Percentiles rank a stretch among this genome's conserved stretches.
phyloP scores from a whole-genome alignment of 371 early-diverging fungal genomes.

The Apophysomyces ossiformis region DNA sequence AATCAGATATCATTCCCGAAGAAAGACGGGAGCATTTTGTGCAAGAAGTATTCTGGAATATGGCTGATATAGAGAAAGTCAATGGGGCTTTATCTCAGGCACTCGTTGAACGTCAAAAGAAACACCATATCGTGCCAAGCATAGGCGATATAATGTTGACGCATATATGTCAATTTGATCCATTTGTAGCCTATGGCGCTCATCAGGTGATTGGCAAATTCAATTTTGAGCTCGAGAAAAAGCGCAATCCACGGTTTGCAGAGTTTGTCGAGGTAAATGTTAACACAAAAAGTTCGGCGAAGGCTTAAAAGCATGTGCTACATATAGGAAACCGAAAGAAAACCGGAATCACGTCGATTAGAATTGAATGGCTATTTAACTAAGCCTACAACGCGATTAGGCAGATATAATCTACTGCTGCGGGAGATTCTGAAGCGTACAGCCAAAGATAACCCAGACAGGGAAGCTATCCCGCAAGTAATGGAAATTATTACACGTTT shows the following conservation, averaged over 20 bases:
- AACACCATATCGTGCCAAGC: slow-evolving; percentile 68
- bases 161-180: slow-evolving; percentile 73
- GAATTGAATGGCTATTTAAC: slow-evolving; percentile 82
- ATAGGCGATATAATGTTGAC: slow-evolving; percentile 86
- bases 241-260: slow-evolving; percentile 66
- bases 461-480: slow-evolving; percentile 62
- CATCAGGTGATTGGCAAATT: slow-evolving; percentile 86
- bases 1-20: slow-evolving; percentile 68
- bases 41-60: slow-evolving; percentile 84
- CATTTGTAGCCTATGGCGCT: slow-evolving; percentile 88
- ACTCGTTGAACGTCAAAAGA: slow-evolving; percentile 75
- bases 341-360: slow-evolving; percentile 81
- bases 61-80: slow-evolving; percentile 73
- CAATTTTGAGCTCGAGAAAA: slow-evolving; percentile 78
- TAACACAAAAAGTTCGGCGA: neutral
- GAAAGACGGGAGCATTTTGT: slow-evolving; percentile 74
- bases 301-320: neutral
- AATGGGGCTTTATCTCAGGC: slow-evolving; percentile 72
- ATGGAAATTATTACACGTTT: slow-evolving; percentile 71
- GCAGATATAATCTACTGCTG: slow-evolving; percentile 86
- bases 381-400: slow-evolving; percentile 85
- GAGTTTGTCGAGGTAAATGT: slow-evolving; percentile 72
- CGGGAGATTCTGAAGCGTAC: slow-evolving; percentile 82
- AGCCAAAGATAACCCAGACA: slow-evolving; percentile 79
- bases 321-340: slow-evolving; percentile 66